These are phyloP conservation scores for Liriodendron chinense DNA, from an alignment of 164 flowering plant species.

Conservation along the genomic window DNA sequence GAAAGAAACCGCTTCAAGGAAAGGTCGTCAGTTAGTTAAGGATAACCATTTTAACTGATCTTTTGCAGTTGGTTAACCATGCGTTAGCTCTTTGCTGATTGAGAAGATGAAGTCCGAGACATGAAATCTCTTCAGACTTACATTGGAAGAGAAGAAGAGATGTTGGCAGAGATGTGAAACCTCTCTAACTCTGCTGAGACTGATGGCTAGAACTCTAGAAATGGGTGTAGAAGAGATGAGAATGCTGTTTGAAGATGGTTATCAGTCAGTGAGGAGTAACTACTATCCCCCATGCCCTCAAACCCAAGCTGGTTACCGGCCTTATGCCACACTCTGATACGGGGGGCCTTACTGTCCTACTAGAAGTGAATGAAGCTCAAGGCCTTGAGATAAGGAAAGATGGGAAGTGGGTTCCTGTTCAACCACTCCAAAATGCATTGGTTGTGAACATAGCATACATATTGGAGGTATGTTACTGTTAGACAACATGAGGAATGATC, in stretches of 20 bases:
- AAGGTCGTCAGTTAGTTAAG: too few species aligned
- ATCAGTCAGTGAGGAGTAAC: constrained; percentile 37
- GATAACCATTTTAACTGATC: too few species aligned
- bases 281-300: constrained; percentile 45
- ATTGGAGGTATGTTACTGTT: too few species aligned
- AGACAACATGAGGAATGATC: too few species aligned
- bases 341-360: constrained; percentile 32
- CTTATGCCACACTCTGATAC: constrained; percentile 47
- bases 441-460: too few species aligned
- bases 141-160: constrained; percentile 44
- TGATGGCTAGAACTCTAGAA: constrained; percentile 29
- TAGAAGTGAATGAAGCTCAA: constrained; percentile 36
- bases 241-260: too few species aligned
- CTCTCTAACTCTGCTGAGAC: constrained; percentile 11
- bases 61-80: constrained; percentile 42
- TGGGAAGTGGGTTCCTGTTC: constrained; percentile 41
- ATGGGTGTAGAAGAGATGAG: constrained; percentile 22
- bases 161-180: constrained; percentile 27
- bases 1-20: too few species aligned
- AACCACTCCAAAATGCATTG: constrained; percentile 35
- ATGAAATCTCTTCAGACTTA: constrained; percentile 35
- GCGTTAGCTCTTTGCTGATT: constrained; percentile 23
- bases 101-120: constrained; percentile 38
- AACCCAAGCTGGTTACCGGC: constrained; percentile 37
- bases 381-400: constrained; percentile 46